Conservation (phyloP, 768 basidiomycete genomes). For the Tricholoma terreum region DNA sequence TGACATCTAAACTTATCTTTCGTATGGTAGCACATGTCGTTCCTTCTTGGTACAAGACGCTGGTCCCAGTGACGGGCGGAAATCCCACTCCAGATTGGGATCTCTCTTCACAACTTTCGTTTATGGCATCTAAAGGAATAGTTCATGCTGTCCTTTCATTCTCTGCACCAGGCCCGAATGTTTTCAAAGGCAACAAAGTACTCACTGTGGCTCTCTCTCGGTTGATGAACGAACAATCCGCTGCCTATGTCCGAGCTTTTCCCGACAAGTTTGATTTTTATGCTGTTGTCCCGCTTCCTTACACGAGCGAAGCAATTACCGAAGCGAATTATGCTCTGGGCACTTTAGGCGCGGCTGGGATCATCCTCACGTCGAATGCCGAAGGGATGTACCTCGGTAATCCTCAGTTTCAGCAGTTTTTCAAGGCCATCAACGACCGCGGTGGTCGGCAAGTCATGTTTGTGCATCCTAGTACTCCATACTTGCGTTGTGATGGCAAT, state of each 20-base stretch:
- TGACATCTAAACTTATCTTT: background rate
- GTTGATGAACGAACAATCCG: constrained; percentile 34
- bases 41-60: constrained; percentile 29
- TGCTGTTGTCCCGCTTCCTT: constrained; percentile 34
- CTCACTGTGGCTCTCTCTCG: constrained; percentile 33
- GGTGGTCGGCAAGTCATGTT: constrained; percentile 27
- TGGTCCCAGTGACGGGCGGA: constrained; percentile 26
- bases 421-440: constrained; percentile 28
- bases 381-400: constrained; percentile 35
- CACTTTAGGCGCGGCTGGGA: constrained; percentile 31
- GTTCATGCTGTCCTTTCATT: constrained; percentile 28
- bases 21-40: constrained; percentile 24
- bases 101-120: constrained; percentile 21
- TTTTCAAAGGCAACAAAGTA: constrained; percentile 23
- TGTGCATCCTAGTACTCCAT: constrained; percentile 32
- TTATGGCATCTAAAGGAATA: constrained; percentile 33
- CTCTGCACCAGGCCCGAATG: constrained; percentile 32
- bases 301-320: constrained; percentile 28
- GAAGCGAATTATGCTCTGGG: constrained; percentile 32
- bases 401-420: constrained; percentile 26
- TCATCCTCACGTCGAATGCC: constrained; percentile 30
- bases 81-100: constrained; percentile 32
- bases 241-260: constrained; percentile 28
- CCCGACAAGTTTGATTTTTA: constrained; percentile 31
- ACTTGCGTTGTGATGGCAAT: constrained; percentile 21